phyloP scores from a whole-genome alignment of 2,329 filamentous ascomycete genomes.

The Cladophialophora immunda region DNA sequence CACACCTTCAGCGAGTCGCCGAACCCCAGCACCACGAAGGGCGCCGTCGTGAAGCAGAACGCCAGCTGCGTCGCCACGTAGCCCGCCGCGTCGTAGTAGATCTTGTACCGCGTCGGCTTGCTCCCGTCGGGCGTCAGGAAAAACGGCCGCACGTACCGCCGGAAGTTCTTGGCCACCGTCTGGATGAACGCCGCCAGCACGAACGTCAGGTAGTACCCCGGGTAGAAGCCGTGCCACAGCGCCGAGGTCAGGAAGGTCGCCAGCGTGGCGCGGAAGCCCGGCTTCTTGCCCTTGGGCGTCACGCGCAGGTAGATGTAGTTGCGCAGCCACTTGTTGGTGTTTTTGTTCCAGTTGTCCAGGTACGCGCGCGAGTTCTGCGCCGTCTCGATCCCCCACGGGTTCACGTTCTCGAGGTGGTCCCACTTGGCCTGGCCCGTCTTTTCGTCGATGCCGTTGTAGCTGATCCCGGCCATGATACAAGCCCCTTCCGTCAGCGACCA shows the following conservation, averaged over 20 bases:
- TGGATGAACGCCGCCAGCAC: slow-evolving; percentile 90
- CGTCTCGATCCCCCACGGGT: slow-evolving; percentile 82
- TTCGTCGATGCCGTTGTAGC: slow-evolving; percentile 91
- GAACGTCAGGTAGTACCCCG: slow-evolving; percentile 93
- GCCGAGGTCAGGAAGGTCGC: slow-evolving; percentile 94
- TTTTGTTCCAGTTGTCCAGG: slow-evolving; percentile 96
- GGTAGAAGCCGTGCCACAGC: slow-evolving; percentile 98
- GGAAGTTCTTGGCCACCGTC: slow-evolving; percentile 91
- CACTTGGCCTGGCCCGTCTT: slow-evolving; percentile 85
- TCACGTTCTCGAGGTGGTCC: slow-evolving; percentile 89
- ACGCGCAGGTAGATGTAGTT: slow-evolving; percentile 97
- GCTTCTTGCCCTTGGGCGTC: slow-evolving; percentile 93
- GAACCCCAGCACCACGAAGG: slow-evolving; percentile 84
- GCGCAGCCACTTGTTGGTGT: slow-evolving; percentile 94
- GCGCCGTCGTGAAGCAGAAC: slow-evolving; percentile 82
- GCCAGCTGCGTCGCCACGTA: slow-evolving; percentile 80
- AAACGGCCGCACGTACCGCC: slow-evolving; percentile 88
- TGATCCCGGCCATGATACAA: slow-evolving; percentile 91
- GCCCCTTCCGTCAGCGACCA: slow-evolving; percentile 94
- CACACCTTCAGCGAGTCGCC: slow-evolving; percentile 76
- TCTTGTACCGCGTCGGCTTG: slow-evolving; percentile 74
- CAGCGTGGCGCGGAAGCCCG: slow-evolving; percentile 91
- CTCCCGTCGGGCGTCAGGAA: slow-evolving; percentile 83
- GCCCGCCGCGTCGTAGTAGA: slow-evolving; percentile 83
- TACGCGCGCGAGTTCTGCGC: slow-evolving; percentile 95